Evolutionary conservation across 805 yeast genomes (phyloP), one percentile per base, ranked within the genome.

Genomic region (Brettanomyces naardenensis): DNA sequence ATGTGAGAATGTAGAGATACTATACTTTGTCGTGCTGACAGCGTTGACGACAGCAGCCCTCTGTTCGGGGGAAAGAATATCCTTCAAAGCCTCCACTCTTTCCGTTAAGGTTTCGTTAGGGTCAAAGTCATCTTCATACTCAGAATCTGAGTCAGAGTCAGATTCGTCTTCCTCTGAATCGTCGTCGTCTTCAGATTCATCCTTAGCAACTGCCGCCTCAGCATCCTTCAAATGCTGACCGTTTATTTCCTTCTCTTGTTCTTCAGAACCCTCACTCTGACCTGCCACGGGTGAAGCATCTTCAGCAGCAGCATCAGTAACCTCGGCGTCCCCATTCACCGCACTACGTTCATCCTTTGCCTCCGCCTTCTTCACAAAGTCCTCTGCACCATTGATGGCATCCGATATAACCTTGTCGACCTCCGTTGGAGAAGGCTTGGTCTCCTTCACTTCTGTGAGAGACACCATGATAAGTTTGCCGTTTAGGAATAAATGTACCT

Each of bases 21-120:
- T 62, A 31, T 68, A 59, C 43, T 62, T 47, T 49, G 66, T 51
- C 30, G 54, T 56, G 35, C 58, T 58, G 22, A 31, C 37, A 4
- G 48, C 33, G 14, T 33, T 31, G 4, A 33, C 41, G 37, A 81
- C 47, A 37, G 54, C 52, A 35, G 69, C 64, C 68, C 97, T 82
- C 61, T 84, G 88, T 49, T 73, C 73, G 50, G 97, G 97, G 33
- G 97, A 86, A 36, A 92, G 68, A 38, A 90, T 84, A 59, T 92
- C 97, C 63, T 80, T 87, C 53, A 92, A 74, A 36, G 99, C 98
- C 45, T 76, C 75, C 46, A 92, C 61, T 74, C 99, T 83, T 52
- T 92, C 97, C 43, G 69, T 63, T 14, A 92, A 48, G 23, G 95
- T 80, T 69, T 92, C 99, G 56, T 80, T 76, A 5, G 28, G 21